Evolutionary conservation across 73 alveolate species (phyloP).

Genomic region (Paramecium caudatum): DNA sequence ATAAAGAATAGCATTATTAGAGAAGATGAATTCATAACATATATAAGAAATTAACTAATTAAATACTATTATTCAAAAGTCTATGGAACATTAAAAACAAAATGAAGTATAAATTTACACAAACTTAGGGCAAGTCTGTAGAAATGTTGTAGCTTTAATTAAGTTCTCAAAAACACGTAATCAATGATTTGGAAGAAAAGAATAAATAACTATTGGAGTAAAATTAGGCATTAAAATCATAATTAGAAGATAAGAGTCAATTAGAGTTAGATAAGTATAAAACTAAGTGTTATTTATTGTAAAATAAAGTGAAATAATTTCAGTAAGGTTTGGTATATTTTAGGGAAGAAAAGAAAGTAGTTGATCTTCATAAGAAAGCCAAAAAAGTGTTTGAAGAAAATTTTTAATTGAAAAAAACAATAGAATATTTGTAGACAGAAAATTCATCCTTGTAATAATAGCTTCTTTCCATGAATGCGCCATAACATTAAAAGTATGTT

Average conservation of each 20-base stretch:
- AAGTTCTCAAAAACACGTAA: no score
- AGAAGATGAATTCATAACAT: not conserved
- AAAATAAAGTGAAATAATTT: slow-evolving; percentile 39
- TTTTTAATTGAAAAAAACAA: not conserved
- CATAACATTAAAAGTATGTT: not conserved
- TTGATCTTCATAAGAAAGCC: slow-evolving; percentile 17
- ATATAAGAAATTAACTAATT: slow-evolving; percentile 2
- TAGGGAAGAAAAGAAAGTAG: slow-evolving; percentile 10
- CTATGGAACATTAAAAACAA: not conserved
- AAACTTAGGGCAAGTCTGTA: no score
- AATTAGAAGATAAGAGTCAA: not conserved
- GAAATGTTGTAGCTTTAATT: no score
- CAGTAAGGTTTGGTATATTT: not conserved
- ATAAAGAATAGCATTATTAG: not conserved
- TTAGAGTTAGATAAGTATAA: not conserved
- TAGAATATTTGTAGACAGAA: slow-evolving; percentile 11
- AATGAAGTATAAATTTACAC: not conserved
- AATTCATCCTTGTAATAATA: not conserved
- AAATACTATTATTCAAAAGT: not conserved
- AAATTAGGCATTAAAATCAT: not conserved
- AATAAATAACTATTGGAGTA: not conserved
- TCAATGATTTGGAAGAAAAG: no score
- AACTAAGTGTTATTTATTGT: slow-evolving; percentile 13
- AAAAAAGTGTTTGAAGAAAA: slow-evolving; percentile 1
- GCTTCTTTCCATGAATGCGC: not conserved